Conservation (phyloP, 345 rosid species). For the Eucalyptus regnans region DNA sequence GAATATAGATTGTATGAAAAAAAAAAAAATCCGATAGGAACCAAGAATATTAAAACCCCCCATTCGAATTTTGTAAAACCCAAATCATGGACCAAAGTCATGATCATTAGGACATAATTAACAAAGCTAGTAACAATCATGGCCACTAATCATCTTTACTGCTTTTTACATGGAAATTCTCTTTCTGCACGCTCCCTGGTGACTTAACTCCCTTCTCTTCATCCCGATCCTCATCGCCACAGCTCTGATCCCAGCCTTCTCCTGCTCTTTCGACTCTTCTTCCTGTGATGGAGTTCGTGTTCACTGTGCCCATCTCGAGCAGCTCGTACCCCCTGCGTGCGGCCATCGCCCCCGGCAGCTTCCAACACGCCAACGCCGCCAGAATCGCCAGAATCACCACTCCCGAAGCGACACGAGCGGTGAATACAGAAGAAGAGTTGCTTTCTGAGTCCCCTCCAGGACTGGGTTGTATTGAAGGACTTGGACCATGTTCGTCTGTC, state of each 20-base stretch:
- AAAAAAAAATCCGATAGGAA: neutral
- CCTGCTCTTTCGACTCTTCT: neutral
- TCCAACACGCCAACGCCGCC: neutral
- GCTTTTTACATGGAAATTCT: neutral
- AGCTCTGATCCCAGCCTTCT: slow-evolving; percentile 4
- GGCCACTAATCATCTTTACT: neutral
- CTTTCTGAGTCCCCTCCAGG: neutral
- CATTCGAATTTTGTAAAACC: neutral
- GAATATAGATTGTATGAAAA: neutral
- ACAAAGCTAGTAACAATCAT: neutral
- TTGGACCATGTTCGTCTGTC: neutral
- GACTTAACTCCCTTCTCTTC: neutral
- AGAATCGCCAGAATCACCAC: neutral
- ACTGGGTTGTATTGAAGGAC: neutral
- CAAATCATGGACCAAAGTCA: neutral
- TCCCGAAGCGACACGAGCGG: neutral
- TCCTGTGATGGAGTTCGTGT: neutral
- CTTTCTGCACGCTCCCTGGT: neutral
- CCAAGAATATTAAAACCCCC: no score
- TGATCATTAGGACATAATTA: neutral
- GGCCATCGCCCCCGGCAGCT: neutral
- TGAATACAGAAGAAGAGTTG: neutral
- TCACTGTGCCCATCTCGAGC: neutral
- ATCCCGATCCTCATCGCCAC: slow-evolving; percentile 8
- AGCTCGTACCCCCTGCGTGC: neutral